Evolutionary conservation across 306 rosid genomes (phyloP).

Genomic region (Casuarina glauca): DNA sequence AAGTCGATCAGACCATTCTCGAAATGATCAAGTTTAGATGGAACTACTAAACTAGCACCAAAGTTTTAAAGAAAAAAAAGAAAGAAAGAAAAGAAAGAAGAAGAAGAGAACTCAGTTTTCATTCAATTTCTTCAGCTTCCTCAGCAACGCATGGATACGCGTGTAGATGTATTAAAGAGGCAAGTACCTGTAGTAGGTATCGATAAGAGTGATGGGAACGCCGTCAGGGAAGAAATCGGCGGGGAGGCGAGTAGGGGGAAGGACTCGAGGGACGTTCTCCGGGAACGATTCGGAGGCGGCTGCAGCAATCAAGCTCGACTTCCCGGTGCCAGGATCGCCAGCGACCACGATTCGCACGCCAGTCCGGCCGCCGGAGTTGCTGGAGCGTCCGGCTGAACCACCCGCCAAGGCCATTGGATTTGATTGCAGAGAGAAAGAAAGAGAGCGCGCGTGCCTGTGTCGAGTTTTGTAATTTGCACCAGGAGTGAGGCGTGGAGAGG

Average conservation of each 20-base stretch:
- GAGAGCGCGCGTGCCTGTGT: not conserved
- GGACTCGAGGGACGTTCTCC: slow-evolving; percentile 57
- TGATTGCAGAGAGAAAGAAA: not conserved
- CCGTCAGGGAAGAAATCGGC: slow-evolving; percentile 65
- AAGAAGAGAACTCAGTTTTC: not conserved
- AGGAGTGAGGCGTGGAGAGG: not conserved
- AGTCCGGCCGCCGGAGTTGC: slow-evolving; percentile 29
- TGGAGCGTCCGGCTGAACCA: slow-evolving; percentile 7
- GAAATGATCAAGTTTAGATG: not conserved
- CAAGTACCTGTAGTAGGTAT: slow-evolving; percentile 73
- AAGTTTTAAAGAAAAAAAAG: not conserved
- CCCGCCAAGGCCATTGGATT: slow-evolving; percentile 20
- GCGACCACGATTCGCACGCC: slow-evolving; percentile 71
- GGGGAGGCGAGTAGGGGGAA: slow-evolving; percentile 72
- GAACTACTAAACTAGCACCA: not conserved
- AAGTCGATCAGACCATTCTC: not conserved
- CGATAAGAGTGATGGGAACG: slow-evolving; percentile 71
- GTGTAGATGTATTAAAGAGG: not conserved
- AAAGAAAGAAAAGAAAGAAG: not conserved
- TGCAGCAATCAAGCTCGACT: slow-evolving; percentile 71
- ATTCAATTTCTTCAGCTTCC: not conserved
- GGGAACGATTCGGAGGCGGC: slow-evolving; percentile 64
- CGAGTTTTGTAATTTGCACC: no score
- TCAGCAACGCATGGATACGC: not conserved
- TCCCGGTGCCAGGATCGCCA: slow-evolving; percentile 67